Conservation (phyloP, 192 early-diverging fungal genomes). For the Funneliformis mosseae region DNA sequence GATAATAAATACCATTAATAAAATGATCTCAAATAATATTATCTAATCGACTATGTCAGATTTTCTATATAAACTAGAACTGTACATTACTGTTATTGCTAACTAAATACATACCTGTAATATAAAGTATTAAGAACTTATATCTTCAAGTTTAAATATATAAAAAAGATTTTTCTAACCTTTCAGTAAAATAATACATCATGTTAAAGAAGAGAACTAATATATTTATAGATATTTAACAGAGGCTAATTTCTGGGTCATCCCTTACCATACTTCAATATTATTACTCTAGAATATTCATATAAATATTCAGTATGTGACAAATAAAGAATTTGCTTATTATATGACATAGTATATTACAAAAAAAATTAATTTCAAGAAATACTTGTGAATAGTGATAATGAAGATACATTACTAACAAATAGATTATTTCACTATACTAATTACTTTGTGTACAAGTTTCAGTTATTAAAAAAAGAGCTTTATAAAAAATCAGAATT, state of each 20-base stretch:
- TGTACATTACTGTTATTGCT: background rate
- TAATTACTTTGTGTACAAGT: background rate
- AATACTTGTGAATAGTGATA: conserved; percentile 1
- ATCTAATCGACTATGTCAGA: background rate
- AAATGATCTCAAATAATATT: background rate
- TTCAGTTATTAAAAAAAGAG: too few relatives aligned
- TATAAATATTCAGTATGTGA: background rate
- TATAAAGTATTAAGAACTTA: background rate
- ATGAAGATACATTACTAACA: background rate
- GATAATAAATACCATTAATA: background rate
- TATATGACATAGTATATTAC: background rate
- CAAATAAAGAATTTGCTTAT: background rate
- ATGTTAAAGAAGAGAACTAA: background rate
- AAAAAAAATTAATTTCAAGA: background rate
- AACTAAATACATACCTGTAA: background rate
- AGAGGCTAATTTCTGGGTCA: background rate
- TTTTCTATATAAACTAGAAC: background rate
- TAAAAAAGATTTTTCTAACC: background rate
- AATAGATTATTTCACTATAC: background rate
- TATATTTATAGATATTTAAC: background rate
- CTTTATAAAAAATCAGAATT: too few relatives aligned
- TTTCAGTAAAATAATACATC: background rate
- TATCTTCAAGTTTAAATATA: background rate
- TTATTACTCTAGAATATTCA: background rate
- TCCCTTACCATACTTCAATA: background rate